Conservation (phyloP, 441 rosid genomes). For the Cnidoscolus chayamansa region DNA sequence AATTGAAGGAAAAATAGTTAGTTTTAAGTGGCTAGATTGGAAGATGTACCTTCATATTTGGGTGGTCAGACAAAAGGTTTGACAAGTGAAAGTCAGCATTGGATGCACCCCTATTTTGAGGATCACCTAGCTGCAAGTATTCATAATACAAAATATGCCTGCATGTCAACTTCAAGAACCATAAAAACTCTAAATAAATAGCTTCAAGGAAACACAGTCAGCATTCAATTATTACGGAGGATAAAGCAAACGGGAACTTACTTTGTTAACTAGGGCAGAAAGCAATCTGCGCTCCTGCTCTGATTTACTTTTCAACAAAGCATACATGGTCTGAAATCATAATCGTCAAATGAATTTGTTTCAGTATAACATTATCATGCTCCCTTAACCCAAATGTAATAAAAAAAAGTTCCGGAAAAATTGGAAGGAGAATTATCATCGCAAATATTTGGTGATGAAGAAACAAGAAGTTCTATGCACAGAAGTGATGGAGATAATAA, state of each 20-base stretch:
- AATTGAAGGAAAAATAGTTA: background rate
- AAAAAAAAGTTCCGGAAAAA: background rate
- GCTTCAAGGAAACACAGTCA: background rate
- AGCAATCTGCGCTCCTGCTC: conserved; percentile 92
- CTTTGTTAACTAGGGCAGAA: conserved; percentile 84
- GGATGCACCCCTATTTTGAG: conserved; percentile 91
- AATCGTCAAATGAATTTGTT: conserved; percentile 6
- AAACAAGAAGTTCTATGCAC: background rate
- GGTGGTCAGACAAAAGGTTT: conserved; percentile 89
- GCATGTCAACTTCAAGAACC: conserved; percentile 3
- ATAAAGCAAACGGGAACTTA: conserved; percentile 29
- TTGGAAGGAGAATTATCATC: background rate
- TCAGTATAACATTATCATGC: background rate
- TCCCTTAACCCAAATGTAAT: background rate
- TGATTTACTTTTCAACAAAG: conserved; percentile 76
- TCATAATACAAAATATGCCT: conserved; percentile 22
- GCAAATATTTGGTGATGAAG: background rate
- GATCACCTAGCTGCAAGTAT: conserved; percentile 83
- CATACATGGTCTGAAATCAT: conserved; percentile 63
- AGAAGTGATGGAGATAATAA: background rate
- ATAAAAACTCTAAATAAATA: conserved; percentile 11
- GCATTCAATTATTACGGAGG: background rate
- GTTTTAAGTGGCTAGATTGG: background rate
- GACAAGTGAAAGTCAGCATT: conserved; percentile 89
- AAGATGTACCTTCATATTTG: conserved; percentile 83